These are phyloP conservation scores for Syzygium oleosum DNA, from an alignment of 345 rosid species.

Conservation along the genomic window DNA sequence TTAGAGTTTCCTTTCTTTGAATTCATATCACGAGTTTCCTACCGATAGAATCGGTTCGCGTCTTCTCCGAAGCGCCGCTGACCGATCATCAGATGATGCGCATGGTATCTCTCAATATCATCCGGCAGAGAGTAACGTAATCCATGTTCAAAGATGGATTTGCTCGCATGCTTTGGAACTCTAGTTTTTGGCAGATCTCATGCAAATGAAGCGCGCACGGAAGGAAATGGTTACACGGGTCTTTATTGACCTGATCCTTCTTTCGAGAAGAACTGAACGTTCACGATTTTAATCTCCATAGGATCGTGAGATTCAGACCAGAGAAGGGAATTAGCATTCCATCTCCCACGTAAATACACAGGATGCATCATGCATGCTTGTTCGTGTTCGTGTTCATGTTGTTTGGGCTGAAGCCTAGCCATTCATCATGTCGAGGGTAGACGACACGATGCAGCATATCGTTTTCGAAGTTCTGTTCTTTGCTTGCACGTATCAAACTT, in stretches of 20 bases:
- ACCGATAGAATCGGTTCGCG: not conserved
- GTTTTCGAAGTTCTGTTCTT: not conserved
- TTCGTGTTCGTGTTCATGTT: not conserved
- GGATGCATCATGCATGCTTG: not conserved
- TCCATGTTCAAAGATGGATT: not conserved
- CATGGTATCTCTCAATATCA: not conserved
- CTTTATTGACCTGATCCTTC: not conserved
- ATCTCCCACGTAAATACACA: not conserved
- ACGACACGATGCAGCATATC: no score
- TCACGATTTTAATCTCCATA: not conserved
- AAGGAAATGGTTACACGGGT: not conserved
- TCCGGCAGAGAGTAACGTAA: rapidly evolving
- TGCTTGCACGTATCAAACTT: not conserved
- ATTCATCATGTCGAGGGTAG: not conserved
- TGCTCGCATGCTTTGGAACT: not conserved
- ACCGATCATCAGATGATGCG: not conserved
- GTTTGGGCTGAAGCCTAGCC: not conserved
- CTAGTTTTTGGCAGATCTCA: no score
- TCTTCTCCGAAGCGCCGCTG: not conserved
- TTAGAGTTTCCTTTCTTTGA: not conserved
- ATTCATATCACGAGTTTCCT: not conserved
- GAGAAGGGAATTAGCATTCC: not conserved
- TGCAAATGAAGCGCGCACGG: not conserved
- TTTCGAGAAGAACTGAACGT: not conserved
- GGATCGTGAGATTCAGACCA: no score